Conservation (phyloP, 1,139 yeast species). For the Candida neerlandica region DNA sequence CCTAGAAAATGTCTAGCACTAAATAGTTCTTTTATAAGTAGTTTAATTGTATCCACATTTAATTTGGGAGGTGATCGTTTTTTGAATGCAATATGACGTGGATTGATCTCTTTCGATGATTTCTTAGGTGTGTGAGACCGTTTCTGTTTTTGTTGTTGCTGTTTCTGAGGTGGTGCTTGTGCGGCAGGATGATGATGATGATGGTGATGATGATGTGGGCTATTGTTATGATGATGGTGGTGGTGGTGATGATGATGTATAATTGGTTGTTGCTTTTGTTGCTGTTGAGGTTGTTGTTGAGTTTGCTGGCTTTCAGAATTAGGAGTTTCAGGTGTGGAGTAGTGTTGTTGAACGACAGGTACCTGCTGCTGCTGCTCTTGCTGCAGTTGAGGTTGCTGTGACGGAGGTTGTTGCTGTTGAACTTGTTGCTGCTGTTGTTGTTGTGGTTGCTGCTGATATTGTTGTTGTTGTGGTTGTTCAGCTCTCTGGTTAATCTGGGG, state of each 20-base stretch:
- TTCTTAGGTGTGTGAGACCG: conserved; percentile 8
- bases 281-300: conserved; percentile 4
- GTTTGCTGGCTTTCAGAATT: not conserved
- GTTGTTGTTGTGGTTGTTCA: conserved; percentile 1
- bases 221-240: conserved; percentile 6
- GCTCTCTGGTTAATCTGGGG: conserved; percentile 1
- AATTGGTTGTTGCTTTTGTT: conserved; percentile 1
- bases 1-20: conserved; percentile 60
- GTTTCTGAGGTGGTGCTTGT: not conserved
- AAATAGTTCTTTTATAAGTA: conserved; percentile 45
- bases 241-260: conserved; percentile 7
- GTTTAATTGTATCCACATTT: conserved; percentile 46
- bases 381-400: not conserved
- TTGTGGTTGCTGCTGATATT: not conserved
- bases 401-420: not conserved
- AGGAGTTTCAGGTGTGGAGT: conserved; percentile 2
- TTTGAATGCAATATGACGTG: conserved; percentile 2
- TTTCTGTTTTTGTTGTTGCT: conserved; percentile 13
- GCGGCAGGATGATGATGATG: conserved; percentile 3
- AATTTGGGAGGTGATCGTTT: conserved; percentile 28
- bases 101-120: conserved; percentile 2
- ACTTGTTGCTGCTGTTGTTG: not conserved
- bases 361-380: not conserved
- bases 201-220: conserved; percentile 9
- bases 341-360: not conserved